Conservation (phyloP, 106 monocot genomes). For the Dendrobium chrysotoxum region DNA sequence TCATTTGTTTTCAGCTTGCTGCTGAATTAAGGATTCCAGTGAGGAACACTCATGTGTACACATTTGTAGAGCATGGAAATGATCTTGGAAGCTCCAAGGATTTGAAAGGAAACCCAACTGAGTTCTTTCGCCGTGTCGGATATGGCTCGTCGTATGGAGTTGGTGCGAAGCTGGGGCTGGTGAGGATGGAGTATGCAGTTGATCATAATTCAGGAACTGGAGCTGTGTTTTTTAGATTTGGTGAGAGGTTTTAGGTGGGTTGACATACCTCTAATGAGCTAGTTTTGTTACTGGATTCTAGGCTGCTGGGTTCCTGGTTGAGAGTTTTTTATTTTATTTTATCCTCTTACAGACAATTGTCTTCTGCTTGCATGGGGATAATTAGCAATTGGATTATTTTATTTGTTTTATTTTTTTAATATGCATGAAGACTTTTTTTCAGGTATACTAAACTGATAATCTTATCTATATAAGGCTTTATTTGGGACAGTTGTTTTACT, state of each 20-base stretch:
- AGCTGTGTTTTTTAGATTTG: constrained; percentile 76
- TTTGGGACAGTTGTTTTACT: too few species aligned
- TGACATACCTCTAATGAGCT: too few species aligned
- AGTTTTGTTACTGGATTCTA: too few species aligned
- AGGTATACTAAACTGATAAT: too few species aligned
- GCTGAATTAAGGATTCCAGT: constrained; percentile 76
- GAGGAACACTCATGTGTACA: constrained; percentile 61
- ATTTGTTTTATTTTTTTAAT: too few species aligned
- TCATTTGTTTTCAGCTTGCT: constrained; percentile 43
- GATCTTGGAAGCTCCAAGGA: constrained; percentile 94
- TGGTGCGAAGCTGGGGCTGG: constrained; percentile 82
- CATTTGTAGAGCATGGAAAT: constrained; percentile 88
- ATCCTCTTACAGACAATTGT: too few species aligned
- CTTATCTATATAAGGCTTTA: too few species aligned
- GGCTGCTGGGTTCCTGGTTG: too few species aligned
- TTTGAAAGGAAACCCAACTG: constrained; percentile 92
- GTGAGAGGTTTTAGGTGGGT: constrained; percentile 72
- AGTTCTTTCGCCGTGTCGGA: constrained; percentile 79
- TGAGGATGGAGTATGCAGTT: constrained; percentile 84
- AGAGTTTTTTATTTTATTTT: too few species aligned
- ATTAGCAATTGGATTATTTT: too few species aligned
- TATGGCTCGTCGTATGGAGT: constrained; percentile 88
- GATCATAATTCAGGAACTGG: constrained; percentile 96
- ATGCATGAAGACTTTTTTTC: too few species aligned
- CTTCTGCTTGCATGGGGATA: too few species aligned